Percentiles rank a stretch among this genome's conserved stretches.
phyloP scores from a whole-genome alignment of 768 basidiomycete genomes.

The Mycena rosella region DNA sequence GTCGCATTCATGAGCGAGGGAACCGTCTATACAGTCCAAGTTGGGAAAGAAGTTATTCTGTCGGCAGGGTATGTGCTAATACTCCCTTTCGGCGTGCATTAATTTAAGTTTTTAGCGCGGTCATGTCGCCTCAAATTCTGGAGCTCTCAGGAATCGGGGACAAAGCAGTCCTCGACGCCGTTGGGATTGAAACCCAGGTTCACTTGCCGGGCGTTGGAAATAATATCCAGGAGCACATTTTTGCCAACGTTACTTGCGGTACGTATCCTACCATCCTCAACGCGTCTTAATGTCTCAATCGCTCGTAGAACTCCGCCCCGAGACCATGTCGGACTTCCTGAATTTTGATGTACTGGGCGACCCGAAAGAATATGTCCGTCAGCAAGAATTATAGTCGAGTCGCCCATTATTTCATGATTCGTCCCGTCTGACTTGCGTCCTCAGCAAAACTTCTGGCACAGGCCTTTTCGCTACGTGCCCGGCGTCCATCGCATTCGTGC shows the following conservation, averaged over 20 bases:
- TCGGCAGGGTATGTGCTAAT: slow-evolving; percentile 30
- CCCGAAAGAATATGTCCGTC: not conserved
- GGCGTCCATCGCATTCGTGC: slow-evolving; percentile 22
- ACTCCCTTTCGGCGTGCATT: not conserved
- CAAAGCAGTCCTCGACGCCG: slow-evolving; percentile 21
- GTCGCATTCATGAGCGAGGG: slow-evolving; percentile 39
- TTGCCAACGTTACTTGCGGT: slow-evolving; percentile 4
- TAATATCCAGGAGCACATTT: slow-evolving; percentile 50
- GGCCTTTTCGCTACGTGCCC: not conserved
- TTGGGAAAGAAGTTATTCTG: slow-evolving; percentile 27
- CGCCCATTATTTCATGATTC: not conserved
- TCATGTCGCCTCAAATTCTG: slow-evolving; percentile 37
- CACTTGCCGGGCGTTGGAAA: slow-evolving; percentile 49
- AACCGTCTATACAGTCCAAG: slow-evolving; percentile 32
- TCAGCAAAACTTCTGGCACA: slow-evolving; percentile 37
- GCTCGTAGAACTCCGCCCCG: slow-evolving; percentile 13
- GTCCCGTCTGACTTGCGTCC: not conserved
- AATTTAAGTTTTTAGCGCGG: not conserved
- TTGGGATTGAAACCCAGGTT: slow-evolving; percentile 37
- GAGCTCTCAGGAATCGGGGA: slow-evolving; percentile 44
- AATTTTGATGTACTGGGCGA: not conserved
- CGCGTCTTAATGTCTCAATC: not conserved
- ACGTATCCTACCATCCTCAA: not conserved
- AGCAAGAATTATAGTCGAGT: slow-evolving; percentile 13
- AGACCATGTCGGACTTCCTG: not conserved